Percentiles rank a stretch among this genome's conserved stretches.
These are phyloP conservation scores for Trametes versicolor DNA, from an alignment of 1,284 basidiomycete genomes.

Conservation along the genomic window DNA sequence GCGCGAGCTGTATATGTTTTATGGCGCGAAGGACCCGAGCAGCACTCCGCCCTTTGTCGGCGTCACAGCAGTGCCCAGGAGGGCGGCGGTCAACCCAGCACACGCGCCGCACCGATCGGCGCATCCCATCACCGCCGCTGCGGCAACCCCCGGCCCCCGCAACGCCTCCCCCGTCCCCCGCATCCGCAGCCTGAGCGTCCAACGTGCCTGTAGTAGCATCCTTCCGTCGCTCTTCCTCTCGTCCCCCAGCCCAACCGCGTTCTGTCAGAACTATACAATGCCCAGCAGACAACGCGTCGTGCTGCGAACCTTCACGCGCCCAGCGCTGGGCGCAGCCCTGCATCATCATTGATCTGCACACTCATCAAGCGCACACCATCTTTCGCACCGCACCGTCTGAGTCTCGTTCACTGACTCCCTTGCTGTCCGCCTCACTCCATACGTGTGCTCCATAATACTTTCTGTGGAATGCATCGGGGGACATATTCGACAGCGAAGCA, in stretches of 20 bases:
- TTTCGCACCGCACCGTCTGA: slow-evolving; percentile 2
- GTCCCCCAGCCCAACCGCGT: background rate
- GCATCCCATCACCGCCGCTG: background rate
- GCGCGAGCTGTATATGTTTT: slow-evolving; percentile 3
- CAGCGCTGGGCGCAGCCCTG: background rate
- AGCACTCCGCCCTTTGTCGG: background rate
- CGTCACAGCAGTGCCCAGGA: background rate
- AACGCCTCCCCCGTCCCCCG: slow-evolving; percentile 18
- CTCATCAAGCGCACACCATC: slow-evolving; percentile 4
- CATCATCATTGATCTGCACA: slow-evolving; percentile 12
- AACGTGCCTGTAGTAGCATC: background rate
- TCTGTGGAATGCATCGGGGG: background rate
- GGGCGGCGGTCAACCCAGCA: background rate
- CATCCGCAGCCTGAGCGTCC: slow-evolving; percentile 3
- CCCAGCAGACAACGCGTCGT: background rate
- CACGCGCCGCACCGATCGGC: slow-evolving; percentile 10
- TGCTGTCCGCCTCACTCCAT: background rate
- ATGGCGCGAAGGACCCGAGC: background rate
- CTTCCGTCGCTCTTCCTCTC: background rate
- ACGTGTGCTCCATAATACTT: background rate
- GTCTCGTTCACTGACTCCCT: slow-evolving; percentile 6
- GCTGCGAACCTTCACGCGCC: background rate
- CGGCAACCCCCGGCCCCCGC: slow-evolving; percentile 8
- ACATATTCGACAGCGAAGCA: background rate
- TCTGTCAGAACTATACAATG: background rate